Base-by-base conservation (phyloP, 345 rosid species). In the Corchorus olitorius region DNA sequence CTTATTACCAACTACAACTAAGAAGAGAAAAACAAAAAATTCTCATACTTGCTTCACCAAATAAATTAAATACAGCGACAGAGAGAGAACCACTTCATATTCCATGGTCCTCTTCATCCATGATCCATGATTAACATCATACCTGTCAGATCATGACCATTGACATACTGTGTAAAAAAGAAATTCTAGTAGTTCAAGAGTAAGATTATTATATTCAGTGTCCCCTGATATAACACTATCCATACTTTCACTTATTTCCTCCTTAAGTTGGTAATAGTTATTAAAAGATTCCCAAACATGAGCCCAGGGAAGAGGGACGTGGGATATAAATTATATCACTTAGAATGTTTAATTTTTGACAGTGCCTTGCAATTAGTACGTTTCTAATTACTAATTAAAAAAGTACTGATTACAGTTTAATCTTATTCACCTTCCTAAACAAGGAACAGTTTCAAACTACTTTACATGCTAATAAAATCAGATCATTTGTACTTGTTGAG, bases 361-460 rank as follows among this genome's bases (percentile, higher is more conserved):
- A 17, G 27, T 39, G 27, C 69, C 49, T 27, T 68, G 41, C 45
- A 15, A 69, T 50, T 50, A 69, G 41, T 16, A n/a, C 17, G 39
- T 69, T 20, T 50, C 8, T 49, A 50, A 33, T 49, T 49, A 50
- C 20, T 50, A 33, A 70, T 27, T 27, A 27, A 70, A 70, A 22
- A 70, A 20, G 46, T 22, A 22, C 27, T 16, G 3, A 45, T 45
- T 33, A 50, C 5, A 70, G 16, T 52, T 52, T 69, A 27, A 69
- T 49, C 73, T 69, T 52, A 52, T 33, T 70, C 45, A 70, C 45
- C 60, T 70, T 50, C 60, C 45, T 34, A 70, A 50, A 70, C 73
- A 33, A 34, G 73, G 34, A 50, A 70, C 27, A 50, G 60, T 50
- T 34, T 58, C 16, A 70, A 70, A 52, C 16, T 46, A 70, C 9